These are phyloP conservation scores for Stromatinia cepivora DNA, from an alignment of 2,329 filamentous ascomycete genomes.

Conservation along the genomic window DNA sequence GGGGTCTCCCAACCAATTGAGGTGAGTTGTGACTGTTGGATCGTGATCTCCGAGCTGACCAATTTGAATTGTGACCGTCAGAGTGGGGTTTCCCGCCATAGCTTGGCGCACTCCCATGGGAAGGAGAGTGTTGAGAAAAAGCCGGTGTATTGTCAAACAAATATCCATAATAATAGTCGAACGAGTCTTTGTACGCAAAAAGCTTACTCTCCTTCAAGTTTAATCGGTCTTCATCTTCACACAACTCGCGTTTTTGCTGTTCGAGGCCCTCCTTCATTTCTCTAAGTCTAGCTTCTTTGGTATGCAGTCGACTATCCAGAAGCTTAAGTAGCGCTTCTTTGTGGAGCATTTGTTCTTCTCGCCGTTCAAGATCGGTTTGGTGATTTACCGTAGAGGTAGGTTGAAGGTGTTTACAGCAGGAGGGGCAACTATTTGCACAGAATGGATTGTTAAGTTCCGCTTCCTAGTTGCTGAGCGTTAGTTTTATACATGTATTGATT, in stretches of 20 bases:
- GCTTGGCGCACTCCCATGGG: no score
- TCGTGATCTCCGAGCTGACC: no score
- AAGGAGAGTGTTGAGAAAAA: background rate
- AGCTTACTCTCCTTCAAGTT: background rate
- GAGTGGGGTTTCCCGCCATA: background rate
- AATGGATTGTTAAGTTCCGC: rapidly evolving
- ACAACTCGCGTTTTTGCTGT: no score
- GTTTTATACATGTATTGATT: background rate
- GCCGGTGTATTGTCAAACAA: background rate
- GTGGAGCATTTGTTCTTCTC: background rate
- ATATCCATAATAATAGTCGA: background rate
- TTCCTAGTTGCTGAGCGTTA: background rate
- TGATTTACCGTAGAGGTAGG: no score
- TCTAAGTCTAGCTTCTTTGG: background rate
- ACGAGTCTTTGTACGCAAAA: background rate
- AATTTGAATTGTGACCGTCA: background rate
- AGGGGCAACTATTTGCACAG: background rate
- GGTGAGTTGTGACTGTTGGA: no score
- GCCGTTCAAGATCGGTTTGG: background rate
- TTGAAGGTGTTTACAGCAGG: background rate
- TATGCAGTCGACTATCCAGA: no score
- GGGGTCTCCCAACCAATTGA: no score
- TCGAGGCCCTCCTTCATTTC: background rate
- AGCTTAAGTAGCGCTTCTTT: no score
- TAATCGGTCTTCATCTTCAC: no score